Conservation (phyloP, 2,329 filamentous ascomycete species). For the Neopestalotiopsis rosae region DNA sequence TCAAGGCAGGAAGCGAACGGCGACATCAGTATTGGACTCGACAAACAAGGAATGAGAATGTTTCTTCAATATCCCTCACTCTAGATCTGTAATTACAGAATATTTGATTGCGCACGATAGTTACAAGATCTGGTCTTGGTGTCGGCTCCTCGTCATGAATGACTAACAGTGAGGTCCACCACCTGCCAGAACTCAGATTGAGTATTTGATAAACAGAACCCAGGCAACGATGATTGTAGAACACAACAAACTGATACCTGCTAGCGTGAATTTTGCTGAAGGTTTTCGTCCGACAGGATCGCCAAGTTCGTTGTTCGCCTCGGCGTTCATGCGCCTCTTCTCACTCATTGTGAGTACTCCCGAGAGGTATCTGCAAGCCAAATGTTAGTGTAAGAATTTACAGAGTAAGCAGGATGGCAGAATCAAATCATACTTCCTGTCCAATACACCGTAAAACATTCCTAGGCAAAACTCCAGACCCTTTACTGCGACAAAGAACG, state of each 20-base stretch:
- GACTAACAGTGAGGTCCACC: too few species aligned
- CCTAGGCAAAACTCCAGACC: conserved; percentile 33
- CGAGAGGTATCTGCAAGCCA: conserved; percentile 23
- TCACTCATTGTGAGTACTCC: conserved; percentile 26
- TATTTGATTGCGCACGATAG: too few species aligned
- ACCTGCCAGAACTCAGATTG: neutral
- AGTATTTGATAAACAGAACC: conserved; percentile 28
- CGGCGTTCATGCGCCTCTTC: conserved; percentile 25
- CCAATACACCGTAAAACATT: conserved; percentile 24
- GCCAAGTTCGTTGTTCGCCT: conserved; percentile 22
- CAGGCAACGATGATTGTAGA: conserved; percentile 27
- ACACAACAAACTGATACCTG: conserved; percentile 15
- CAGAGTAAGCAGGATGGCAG: too few species aligned
- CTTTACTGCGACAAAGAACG: conserved; percentile 32
- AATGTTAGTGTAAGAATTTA: neutral
- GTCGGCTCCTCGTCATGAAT: too few species aligned
- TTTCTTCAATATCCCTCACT: too few species aligned
- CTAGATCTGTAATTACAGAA: too few species aligned
- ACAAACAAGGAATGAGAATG: too few species aligned
- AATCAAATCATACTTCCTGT: neutral
- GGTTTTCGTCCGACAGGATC: conserved; percentile 24
- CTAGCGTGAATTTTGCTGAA: conserved; percentile 17
- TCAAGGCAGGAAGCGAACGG: too few species aligned
- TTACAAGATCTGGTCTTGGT: too few species aligned
- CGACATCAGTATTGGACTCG: too few species aligned